Base-by-base conservation (phyloP, 805 yeast genomes). In the Myxozyma neglecta region DNA sequence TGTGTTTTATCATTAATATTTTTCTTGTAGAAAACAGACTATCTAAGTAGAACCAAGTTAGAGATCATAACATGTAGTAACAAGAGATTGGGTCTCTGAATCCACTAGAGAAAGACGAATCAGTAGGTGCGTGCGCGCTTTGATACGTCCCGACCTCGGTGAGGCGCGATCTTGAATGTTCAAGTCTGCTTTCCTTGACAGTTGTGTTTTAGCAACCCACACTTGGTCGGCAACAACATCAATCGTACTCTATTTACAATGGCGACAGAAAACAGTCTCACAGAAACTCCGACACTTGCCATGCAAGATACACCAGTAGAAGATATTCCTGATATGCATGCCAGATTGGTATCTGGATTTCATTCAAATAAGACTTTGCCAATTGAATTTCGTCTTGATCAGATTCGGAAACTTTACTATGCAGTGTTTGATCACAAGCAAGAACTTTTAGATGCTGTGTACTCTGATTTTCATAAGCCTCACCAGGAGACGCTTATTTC, bases 381-480 rank as follows among this genome's bases (percentile, higher is more conserved):
- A n/a, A 65, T 86, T 53, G 83, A 79, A 63, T 81, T 70, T 70
- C 79, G 96, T 53, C 77, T 82, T 66, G 77, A 83, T 57, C 89
- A 85, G 71, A 79, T 91, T 66, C 80, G 90, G 60, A 83, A 86
- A 69, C 70, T 91, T 18, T 88, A 86, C 75, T 85, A 80, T 68
- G 85, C 83, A 1, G 59, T 91, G 16, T 75, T 78, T 62, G 91
- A 88, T 71, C 80, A 85, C 69, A 79, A 76, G 55, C 85, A 83
- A 3, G 75, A 71, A 11, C 69, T 93, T 42, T 73, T 80, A 44
- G 81, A 76, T 1, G 91, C 96, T 0, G 74, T 91, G 64, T 65
- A 75, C 24, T 71, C 78, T 64, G 98, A 93, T 70, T 85, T 91
- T 73, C 80, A 85, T 73, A 82, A 93, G 60, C 73, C 88, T 0